These are phyloP conservation scores for Areca catechu DNA, from an alignment of 176 grass and related monocot genomes.

Conservation along the genomic window DNA sequence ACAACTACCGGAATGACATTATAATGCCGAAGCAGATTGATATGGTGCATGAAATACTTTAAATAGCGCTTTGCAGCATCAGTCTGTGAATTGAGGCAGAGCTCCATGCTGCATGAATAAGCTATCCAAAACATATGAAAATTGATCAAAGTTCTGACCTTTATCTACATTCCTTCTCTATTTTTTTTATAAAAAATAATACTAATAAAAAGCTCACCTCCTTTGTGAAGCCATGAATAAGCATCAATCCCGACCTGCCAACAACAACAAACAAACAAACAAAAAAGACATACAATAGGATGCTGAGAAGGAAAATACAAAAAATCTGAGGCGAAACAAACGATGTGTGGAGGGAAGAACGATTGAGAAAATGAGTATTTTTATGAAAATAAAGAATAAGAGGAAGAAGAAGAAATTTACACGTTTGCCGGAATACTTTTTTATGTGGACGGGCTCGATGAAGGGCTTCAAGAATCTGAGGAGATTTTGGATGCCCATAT, in stretches of 20 bases:
- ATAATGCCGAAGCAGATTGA: constrained; percentile 70
- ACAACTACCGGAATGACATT: constrained; percentile 63
- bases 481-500: constrained; percentile 72
- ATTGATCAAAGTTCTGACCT: background rate
- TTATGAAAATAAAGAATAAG: too few relatives aligned
- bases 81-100: constrained; percentile 35
- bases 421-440: constrained; percentile 67
- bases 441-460: constrained; percentile 73
- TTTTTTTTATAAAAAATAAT: background rate
- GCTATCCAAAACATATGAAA: constrained; percentile 21
- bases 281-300: background rate
- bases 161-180: background rate
- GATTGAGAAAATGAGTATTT: too few relatives aligned
- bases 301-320: background rate
- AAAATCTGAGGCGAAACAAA: background rate
- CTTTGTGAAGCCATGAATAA: constrained; percentile 90
- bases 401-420: constrained; percentile 24
- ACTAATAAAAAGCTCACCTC: constrained; percentile 33
- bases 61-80: constrained; percentile 58
- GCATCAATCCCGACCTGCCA: constrained; percentile 72
- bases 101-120: constrained; percentile 79
- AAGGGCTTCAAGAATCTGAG: constrained; percentile 80
- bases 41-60: constrained; percentile 77
- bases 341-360: too few relatives aligned
- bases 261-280: background rate